phyloP scores from a whole-genome alignment of 768 basidiomycete genomes.

The Serendipita sp. region DNA sequence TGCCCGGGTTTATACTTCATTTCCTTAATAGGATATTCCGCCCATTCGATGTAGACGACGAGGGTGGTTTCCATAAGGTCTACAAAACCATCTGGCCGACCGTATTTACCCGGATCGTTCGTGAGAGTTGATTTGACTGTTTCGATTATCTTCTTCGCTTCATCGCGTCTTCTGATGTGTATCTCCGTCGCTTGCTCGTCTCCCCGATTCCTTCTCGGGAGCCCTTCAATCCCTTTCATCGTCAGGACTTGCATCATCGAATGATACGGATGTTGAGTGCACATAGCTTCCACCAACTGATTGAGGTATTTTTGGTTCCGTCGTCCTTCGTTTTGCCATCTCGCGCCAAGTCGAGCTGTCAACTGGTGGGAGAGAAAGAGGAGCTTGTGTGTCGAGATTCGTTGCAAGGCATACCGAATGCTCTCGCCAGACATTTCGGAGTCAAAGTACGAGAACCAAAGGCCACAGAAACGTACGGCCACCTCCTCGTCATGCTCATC shows the following conservation, averaged over 20 bases:
- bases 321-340: neutral
- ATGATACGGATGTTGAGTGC: constrained; percentile 77
- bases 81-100: neutral
- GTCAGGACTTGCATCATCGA: constrained; percentile 2
- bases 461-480: constrained; percentile 65
- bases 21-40: constrained; percentile 37
- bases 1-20: constrained; percentile 16
- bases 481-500: constrained; percentile 62
- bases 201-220: neutral
- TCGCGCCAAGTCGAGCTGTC: constrained; percentile 50
- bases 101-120: constrained; percentile 33
- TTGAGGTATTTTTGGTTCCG: neutral
- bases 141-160: neutral
- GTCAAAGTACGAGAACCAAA: constrained; percentile 82
- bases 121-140: constrained; percentile 33
- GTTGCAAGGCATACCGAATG: constrained; percentile 31
- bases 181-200: neutral
- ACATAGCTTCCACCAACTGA: constrained; percentile 26
- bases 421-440: constrained; percentile 23
- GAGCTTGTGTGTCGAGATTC: constrained; percentile 74
- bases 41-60: constrained; percentile 56
- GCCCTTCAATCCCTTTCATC: neutral
- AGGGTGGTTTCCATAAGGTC: constrained; percentile 20
- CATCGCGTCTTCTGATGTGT: neutral
- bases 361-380: constrained; percentile 87